phyloP scores from a whole-genome alignment of 352 stramenopile genomes.

The Phytopythium kandeliae region DNA sequence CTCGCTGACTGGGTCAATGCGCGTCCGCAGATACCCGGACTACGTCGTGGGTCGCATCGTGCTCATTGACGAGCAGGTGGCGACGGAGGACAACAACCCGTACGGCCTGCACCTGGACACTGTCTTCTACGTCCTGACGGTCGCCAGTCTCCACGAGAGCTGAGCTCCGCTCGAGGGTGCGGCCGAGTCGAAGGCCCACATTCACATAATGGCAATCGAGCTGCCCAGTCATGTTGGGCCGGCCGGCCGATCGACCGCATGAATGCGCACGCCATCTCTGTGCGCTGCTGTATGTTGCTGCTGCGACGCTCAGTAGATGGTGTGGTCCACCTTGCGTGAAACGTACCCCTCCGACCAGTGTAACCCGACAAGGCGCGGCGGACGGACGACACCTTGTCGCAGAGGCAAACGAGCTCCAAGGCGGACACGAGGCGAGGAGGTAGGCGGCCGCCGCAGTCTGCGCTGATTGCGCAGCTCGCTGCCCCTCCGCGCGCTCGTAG shows the following conservation, averaged over 20 bases:
- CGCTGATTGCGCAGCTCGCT: neutral
- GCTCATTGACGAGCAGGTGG: constrained; percentile 83
- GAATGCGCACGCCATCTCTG: too few relatives aligned
- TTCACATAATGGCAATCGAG: constrained; percentile 1
- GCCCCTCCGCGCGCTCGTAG: too few relatives aligned
- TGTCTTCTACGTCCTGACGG: constrained; percentile 85
- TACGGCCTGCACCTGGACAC: constrained; percentile 71
- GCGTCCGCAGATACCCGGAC: constrained; percentile 63
- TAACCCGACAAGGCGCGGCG: too few relatives aligned
- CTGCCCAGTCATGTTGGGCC: too few relatives aligned
- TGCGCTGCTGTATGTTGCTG: too few relatives aligned
- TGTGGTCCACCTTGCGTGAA: neutral
- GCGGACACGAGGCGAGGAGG: too few relatives aligned
- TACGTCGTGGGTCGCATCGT: constrained; percentile 86
- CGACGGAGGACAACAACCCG: constrained; percentile 74
- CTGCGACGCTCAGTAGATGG: too few relatives aligned
- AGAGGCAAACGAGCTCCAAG: too few relatives aligned
- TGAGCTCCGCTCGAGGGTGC: constrained; percentile 14
- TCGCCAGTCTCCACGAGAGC: constrained; percentile 76
- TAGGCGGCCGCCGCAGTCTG: too few relatives aligned
- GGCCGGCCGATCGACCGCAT: too few relatives aligned
- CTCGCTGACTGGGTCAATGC: neutral
- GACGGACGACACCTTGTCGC: too few relatives aligned
- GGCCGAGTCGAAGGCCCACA: neutral
- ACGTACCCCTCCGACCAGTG: too few relatives aligned